Percentiles rank a stretch among this genome's conserved stretches.
Evolutionary conservation across 2,329 filamentous ascomycete species (phyloP).

Genomic region (Aspergillus uvarum): DNA sequence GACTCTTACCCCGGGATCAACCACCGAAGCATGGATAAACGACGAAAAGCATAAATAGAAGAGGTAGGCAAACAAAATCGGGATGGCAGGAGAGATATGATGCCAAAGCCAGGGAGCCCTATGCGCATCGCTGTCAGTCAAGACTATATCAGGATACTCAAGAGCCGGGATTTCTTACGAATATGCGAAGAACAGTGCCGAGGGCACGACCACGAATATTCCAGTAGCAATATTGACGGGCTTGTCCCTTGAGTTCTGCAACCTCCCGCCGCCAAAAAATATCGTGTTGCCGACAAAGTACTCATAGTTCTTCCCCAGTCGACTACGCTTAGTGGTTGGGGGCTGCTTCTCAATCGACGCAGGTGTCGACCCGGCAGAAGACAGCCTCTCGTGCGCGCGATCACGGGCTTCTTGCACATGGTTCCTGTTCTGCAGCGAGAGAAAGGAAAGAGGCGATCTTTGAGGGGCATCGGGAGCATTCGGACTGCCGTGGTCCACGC

Average conservation of each 20-base stretch:
- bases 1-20: slow-evolving; percentile 82
- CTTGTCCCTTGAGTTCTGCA: slow-evolving; percentile 82
- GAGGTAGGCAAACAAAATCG: slow-evolving; percentile 86
- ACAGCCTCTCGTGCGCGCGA: slow-evolving; percentile 76
- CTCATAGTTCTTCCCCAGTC: slow-evolving; percentile 74
- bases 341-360: slow-evolving; percentile 55
- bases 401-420: slow-evolving; percentile 53
- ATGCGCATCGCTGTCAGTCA: slow-evolving; percentile 31
- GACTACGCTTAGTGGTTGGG: slow-evolving; percentile 35
- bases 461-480: slow-evolving; percentile 59
- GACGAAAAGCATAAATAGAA: slow-evolving; percentile 89
- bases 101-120: slow-evolving; percentile 78
- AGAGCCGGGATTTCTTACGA: slow-evolving; percentile 48
- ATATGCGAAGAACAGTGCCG: slow-evolving; percentile 78
- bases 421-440: slow-evolving; percentile 58
- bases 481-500: slow-evolving; percentile 58
- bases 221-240: slow-evolving; percentile 90
- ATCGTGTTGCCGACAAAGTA: slow-evolving; percentile 93
- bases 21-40: slow-evolving; percentile 86
- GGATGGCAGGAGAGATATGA: slow-evolving; percentile 82
- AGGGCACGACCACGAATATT: slow-evolving; percentile 73
- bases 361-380: slow-evolving; percentile 75
- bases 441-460: slow-evolving; percentile 75
- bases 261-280: slow-evolving; percentile 80
- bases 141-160: background rate